Evolutionary conservation across 768 basidiomycete species (phyloP).

Genomic region (Pleurotus cornucopiae): DNA sequence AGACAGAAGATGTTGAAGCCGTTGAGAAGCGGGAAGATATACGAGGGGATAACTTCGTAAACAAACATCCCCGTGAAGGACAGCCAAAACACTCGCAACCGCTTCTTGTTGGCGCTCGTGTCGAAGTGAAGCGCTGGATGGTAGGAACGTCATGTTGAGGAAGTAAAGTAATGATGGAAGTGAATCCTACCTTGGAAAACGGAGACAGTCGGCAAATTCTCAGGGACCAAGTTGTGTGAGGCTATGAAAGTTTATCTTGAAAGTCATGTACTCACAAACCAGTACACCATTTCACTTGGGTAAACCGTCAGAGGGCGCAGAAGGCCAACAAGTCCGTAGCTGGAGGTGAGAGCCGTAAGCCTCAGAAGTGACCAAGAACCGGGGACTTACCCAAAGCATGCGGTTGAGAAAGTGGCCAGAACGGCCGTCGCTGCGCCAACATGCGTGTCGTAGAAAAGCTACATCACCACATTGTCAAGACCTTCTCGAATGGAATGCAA

Average conservation of each 20-base stretch:
- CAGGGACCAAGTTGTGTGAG: background rate
- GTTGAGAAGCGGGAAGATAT: conserved; percentile 62
- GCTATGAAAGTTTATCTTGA: background rate
- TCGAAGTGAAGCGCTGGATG: conserved; percentile 46
- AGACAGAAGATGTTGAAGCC: conserved; percentile 60
- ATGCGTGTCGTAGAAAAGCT: conserved; percentile 56
- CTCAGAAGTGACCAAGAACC: too few species aligned
- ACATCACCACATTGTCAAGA: background rate
- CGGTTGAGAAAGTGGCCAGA: conserved; percentile 60
- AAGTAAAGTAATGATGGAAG: too few species aligned
- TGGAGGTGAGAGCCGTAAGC: conserved; percentile 13
- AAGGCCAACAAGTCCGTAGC: conserved; percentile 58
- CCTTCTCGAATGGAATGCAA: background rate
- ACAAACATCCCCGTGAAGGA: conserved; percentile 48
- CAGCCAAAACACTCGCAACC: conserved; percentile 48
- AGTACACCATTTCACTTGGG: conserved; percentile 63
- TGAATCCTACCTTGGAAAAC: conserved; percentile 46
- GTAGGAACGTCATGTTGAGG: background rate
- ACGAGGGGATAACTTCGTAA: conserved; percentile 50
- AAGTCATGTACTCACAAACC: conserved; percentile 33
- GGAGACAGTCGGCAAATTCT: conserved; percentile 56
- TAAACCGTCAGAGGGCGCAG: conserved; percentile 56
- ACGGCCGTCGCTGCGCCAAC: conserved; percentile 52
- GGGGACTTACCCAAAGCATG: conserved; percentile 47
- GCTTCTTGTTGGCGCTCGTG: conserved; percentile 36